phyloP scores from a whole-genome alignment of 75 land plant species.

The Selaginella tamariscina region DNA sequence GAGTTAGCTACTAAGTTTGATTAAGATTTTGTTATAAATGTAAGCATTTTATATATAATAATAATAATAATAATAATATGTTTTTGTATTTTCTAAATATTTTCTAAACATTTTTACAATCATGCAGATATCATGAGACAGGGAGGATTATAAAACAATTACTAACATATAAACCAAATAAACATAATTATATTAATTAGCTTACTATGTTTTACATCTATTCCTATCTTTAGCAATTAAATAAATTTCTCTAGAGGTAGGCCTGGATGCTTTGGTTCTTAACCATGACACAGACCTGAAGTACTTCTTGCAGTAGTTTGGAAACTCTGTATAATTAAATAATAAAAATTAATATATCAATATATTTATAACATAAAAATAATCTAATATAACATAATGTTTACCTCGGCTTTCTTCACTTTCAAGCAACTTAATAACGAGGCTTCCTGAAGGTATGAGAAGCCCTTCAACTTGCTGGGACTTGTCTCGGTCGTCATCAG shows the following conservation, averaged over 20 bases:
- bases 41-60: too few relatives aligned
- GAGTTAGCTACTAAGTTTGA: too few relatives aligned
- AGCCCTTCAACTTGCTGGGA: slow-evolving; percentile 28
- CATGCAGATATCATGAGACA: too few relatives aligned
- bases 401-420: slow-evolving; percentile 75
- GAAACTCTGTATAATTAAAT: slow-evolving; percentile 36
- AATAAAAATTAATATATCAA: slow-evolving; percentile 1
- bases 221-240: slow-evolving; percentile 55
- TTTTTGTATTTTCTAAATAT: too few relatives aligned
- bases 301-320: slow-evolving; percentile 47
- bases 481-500: neutral
- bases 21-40: too few relatives aligned
- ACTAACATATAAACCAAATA: too few relatives aligned
- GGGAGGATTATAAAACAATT: too few relatives aligned
- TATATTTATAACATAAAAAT: neutral
- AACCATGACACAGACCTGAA: slow-evolving; percentile 64
- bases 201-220: neutral
- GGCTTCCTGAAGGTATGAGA: slow-evolving; percentile 48
- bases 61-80: too few relatives aligned
- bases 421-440: slow-evolving; percentile 80
- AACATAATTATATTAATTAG: too few relatives aligned
- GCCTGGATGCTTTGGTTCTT: slow-evolving; percentile 83
- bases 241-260: slow-evolving; percentile 82
- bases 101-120: too few relatives aligned
- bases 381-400: neutral